Conservation (phyloP, 768 basidiomycete genomes). For the Tubosaeta sp. region DNA sequence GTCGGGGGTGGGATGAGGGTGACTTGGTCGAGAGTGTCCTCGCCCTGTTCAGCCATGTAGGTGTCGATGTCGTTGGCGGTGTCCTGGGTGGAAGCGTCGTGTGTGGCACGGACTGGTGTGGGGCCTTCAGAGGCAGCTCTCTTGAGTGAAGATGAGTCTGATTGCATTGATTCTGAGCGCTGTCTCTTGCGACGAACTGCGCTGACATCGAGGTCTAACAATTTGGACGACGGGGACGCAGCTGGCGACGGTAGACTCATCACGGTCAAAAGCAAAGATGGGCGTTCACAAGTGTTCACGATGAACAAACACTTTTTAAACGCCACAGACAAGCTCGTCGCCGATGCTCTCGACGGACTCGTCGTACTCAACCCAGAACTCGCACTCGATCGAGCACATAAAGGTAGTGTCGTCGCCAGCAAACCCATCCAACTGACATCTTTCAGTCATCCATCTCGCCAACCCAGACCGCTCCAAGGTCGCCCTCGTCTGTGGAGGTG, state of each 20-base stretch:
- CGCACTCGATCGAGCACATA: constrained; percentile 63
- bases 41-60: constrained; percentile 60
- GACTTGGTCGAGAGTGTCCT: constrained; percentile 23
- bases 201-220: constrained; percentile 33
- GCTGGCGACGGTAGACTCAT: constrained; percentile 44
- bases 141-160: constrained; percentile 72
- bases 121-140: constrained; percentile 71
- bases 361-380: constrained; percentile 68
- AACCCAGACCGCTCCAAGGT: constrained; percentile 61
- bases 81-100: constrained; percentile 32
- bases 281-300: background rate
- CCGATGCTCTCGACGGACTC: constrained; percentile 74
- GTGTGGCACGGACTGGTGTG: constrained; percentile 18
- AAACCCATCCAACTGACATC: background rate
- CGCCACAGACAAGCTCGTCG: constrained; percentile 60
- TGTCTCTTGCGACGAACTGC: constrained; percentile 56
- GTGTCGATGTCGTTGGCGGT: constrained; percentile 56
- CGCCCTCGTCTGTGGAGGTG: constrained; percentile 77
- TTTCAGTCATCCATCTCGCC: constrained; percentile 57
- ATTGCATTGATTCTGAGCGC: constrained; percentile 73
- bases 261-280: constrained; percentile 11
- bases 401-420: constrained; percentile 42
- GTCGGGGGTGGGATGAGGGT: constrained; percentile 25
- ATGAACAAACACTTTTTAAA: constrained; percentile 74
- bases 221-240: constrained; percentile 41